Evolutionary conservation across 2,329 filamentous ascomycete genomes (phyloP), one percentile per base, ranked within the genome.

Genomic region (Thielaviopsis punctulata): DNA sequence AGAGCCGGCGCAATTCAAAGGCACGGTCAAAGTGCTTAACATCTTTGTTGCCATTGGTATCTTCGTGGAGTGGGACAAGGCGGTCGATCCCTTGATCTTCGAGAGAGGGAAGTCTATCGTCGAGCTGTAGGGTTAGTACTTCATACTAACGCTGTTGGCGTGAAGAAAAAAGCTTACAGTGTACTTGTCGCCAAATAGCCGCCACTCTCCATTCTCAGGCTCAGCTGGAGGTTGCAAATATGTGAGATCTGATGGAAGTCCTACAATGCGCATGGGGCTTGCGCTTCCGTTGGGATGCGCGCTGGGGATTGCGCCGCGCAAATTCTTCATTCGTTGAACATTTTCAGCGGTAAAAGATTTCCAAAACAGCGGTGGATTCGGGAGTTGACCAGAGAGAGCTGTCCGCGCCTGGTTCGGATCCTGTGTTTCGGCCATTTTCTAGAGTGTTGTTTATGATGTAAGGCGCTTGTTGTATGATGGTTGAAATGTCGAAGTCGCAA

Each of bases 321-420:
- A 59, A 21, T 67, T 64, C 5, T 68, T 64, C 52, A 75, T 66
- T 3, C 77, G 78, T 13, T 76, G 67, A 50, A 86, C 61, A 62
- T 90, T 93, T 24, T 83, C 78, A 2, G 79, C 65, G 0, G 86
- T 95, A 67, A 96, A 96, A 64, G 85, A 75, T 59, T 83, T 82
- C 80, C 86, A 96, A 68, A 95, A 94, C 1, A 83, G 81, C 23
- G 92, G 92, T 23, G 92, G 92, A 50, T 84, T 79, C 22, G 92
- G 90, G 63, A 88, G 95, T 41, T 82, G 79, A 22, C 83, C 79
- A 23, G 79, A 73, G 59, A 75, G 65, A 46, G 71, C 68, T 43
- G 59, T 59, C 57, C 63, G 60, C 8, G 70, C 67, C 51, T 68
- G 68, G 33, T 66, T 64, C 9, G 67, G 62, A 54, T 66, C 68